Conservation (phyloP, 1,139 yeast species). For the Wickerhamomyces sp. region DNA sequence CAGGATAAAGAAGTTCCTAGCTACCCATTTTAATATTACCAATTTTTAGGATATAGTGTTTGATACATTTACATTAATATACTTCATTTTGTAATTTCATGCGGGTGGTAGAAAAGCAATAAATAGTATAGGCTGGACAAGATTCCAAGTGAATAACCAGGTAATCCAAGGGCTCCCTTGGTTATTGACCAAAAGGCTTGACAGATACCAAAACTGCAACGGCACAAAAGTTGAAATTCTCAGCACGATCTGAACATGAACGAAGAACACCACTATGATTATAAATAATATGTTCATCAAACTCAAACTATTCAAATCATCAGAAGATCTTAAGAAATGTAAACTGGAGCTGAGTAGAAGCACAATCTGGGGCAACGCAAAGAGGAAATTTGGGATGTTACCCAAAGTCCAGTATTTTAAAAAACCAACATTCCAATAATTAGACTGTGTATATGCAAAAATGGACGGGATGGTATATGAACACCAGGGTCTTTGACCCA, state of each 20-base stretch:
- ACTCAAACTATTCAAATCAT: conserved; percentile 20
- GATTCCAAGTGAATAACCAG: conserved; percentile 50
- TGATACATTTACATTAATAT: no score
- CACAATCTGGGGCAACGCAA: conserved; percentile 65
- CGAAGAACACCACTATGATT: conserved; percentile 44
- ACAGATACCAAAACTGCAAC: conserved; percentile 66
- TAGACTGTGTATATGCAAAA: conserved; percentile 67
- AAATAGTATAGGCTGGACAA: conserved; percentile 56
- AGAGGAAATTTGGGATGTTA: conserved; percentile 79
- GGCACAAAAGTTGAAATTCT: conserved; percentile 79
- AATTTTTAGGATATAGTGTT: no score
- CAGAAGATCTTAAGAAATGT: conserved; percentile 24
- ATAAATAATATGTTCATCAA: conserved; percentile 39
- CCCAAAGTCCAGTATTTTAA: conserved; percentile 75
- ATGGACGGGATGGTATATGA: conserved; percentile 49
- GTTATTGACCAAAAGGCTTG: conserved; percentile 30
- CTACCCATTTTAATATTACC: conserved; percentile 1
- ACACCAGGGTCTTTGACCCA: conserved; percentile 55
- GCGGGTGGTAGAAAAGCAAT: conserved; percentile 77
- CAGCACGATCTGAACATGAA: conserved; percentile 85
- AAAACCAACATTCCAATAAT: conserved; percentile 86
- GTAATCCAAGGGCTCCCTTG: conserved; percentile 30
- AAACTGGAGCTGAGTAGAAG: conserved; percentile 31
- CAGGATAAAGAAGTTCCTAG: background rate
- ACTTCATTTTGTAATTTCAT: conserved; percentile 26